Percentiles rank a stretch among this genome's conserved stretches.
phyloP scores from a whole-genome alignment of 768 basidiomycete species.

The Naganishia randhawae region DNA sequence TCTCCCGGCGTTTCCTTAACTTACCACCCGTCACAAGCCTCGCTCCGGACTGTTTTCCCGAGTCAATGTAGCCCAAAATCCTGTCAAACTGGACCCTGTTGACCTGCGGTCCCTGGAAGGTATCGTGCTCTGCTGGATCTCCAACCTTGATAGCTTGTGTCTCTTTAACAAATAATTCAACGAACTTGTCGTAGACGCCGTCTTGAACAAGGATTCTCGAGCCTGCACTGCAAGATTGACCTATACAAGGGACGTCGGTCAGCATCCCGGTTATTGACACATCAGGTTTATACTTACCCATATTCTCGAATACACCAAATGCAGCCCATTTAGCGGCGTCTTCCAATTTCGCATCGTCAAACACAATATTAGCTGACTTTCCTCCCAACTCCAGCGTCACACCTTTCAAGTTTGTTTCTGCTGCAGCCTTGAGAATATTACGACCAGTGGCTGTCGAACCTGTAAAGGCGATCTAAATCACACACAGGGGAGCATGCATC shows the following conservation, averaged over 20 bases:
- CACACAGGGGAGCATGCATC: too few relatives aligned
- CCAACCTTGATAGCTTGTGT: constrained; percentile 6
- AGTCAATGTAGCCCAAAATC: constrained; percentile 70
- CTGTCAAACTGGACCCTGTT: constrained; percentile 46
- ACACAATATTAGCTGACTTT: constrained; percentile 74
- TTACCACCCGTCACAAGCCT: constrained; percentile 62
- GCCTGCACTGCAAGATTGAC: constrained; percentile 25
- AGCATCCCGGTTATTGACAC: neutral
- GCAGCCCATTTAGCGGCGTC: constrained; percentile 39
- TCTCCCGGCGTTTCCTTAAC: too few relatives aligned
- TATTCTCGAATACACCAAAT: constrained; percentile 21
- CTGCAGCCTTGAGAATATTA: constrained; percentile 71
- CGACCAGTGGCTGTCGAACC: constrained; percentile 76
- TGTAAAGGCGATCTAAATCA: constrained; percentile 70
- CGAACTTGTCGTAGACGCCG: constrained; percentile 3
- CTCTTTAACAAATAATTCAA: neutral
- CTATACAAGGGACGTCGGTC: neutral
- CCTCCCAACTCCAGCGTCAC: constrained; percentile 93
- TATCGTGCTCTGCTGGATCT: constrained; percentile 26
- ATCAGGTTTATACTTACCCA: neutral
- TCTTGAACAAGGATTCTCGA: constrained; percentile 2
- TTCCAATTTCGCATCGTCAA: constrained; percentile 63
- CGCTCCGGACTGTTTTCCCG: constrained; percentile 67
- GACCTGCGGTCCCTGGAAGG: constrained; percentile 29
- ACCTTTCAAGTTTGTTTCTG: constrained; percentile 76